A percentile compares a stretch with the other conserved stretches of the same genome.
phyloP scores from a whole-genome alignment of 2,329 filamentous ascomycete genomes.

The Fusarium mundagurra region DNA sequence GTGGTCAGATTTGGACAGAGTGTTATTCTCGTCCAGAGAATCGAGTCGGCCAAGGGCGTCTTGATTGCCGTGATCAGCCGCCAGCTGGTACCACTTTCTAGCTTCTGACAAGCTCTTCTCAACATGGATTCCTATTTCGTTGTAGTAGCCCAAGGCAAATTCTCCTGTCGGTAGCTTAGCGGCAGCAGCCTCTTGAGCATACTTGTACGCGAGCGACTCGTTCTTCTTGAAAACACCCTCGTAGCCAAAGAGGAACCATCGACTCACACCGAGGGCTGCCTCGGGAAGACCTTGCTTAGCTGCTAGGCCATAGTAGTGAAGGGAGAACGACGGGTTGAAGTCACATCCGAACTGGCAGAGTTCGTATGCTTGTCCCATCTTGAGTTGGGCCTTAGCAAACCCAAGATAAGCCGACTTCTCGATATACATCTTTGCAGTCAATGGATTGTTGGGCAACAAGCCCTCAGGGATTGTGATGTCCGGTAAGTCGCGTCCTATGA shows the following conservation, averaged over 20 bases:
- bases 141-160: slow-evolving; percentile 97
- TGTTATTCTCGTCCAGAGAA: slow-evolving; percentile 82
- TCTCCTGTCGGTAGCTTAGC: slow-evolving; percentile 88
- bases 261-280: slow-evolving; percentile 94
- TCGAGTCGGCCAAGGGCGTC: slow-evolving; percentile 86
- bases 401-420: slow-evolving; percentile 96
- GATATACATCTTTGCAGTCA: slow-evolving; percentile 83
- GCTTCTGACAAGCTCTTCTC: slow-evolving; percentile 85
- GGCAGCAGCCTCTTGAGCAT: slow-evolving; percentile 86
- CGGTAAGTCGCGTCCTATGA: slow-evolving; percentile 89
- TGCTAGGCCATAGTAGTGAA: slow-evolving; percentile 96
- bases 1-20: slow-evolving; percentile 89
- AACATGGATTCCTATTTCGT: slow-evolving; percentile 94
- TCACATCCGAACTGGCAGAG: slow-evolving; percentile 93
- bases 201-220: slow-evolving; percentile 90
- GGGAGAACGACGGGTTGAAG: slow-evolving; percentile 89
- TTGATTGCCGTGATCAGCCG: slow-evolving; percentile 89
- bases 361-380: slow-evolving; percentile 97
- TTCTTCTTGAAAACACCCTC: slow-evolving; percentile 95
- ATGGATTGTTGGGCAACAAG: slow-evolving; percentile 76
- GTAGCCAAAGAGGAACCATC: slow-evolving; percentile 97
- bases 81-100: slow-evolving; percentile 88
- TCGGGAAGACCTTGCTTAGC: slow-evolving; percentile 92
- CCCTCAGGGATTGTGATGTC: slow-evolving; percentile 82
- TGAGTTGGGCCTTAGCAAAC: slow-evolving; percentile 94